Evolutionary conservation across 2,329 filamentous ascomycete species (phyloP).

Genomic region (Taxawa tesnikishii): DNA sequence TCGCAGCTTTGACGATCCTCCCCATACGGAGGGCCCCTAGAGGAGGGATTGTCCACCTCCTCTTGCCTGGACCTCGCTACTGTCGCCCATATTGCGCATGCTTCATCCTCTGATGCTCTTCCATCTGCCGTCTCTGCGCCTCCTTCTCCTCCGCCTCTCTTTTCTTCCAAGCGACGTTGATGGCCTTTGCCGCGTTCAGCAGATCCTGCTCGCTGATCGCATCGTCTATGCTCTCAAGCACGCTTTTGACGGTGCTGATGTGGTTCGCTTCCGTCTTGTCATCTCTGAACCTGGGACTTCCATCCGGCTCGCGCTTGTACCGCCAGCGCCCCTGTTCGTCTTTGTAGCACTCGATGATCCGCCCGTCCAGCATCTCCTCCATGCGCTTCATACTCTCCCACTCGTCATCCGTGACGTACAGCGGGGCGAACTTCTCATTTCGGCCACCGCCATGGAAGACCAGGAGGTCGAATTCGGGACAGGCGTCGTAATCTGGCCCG

Average conservation of each 20-base stretch:
- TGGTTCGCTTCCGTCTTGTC: slow-evolving; percentile 92
- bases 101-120: slow-evolving; percentile 9
- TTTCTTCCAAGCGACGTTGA: slow-evolving; percentile 71
- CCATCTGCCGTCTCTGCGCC: slow-evolving; percentile 19
- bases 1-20: too few species aligned
- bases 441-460: slow-evolving; percentile 52
- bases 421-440: slow-evolving; percentile 54
- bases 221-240: slow-evolving; percentile 81
- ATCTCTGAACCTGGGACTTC: slow-evolving; percentile 67
- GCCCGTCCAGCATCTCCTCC: slow-evolving; percentile 65
- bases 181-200: slow-evolving; percentile 52
- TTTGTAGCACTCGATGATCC: slow-evolving; percentile 82
- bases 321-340: slow-evolving; percentile 68
- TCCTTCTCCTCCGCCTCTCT: slow-evolving; percentile 28
- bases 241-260: slow-evolving; percentile 68
- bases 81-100: too few species aligned
- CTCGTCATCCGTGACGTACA: slow-evolving; percentile 61
- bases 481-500: slow-evolving; percentile 64
- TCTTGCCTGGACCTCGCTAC: too few species aligned
- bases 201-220: slow-evolving; percentile 75
- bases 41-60: too few species aligned
- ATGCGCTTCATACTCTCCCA: slow-evolving; percentile 73
- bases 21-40: too few species aligned
- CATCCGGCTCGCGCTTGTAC: slow-evolving; percentile 41
- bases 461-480: slow-evolving; percentile 41